These are phyloP conservation scores for Aspergillus intermedius DNA, from an alignment of 2,329 filamentous ascomycete species.

Conservation along the genomic window DNA sequence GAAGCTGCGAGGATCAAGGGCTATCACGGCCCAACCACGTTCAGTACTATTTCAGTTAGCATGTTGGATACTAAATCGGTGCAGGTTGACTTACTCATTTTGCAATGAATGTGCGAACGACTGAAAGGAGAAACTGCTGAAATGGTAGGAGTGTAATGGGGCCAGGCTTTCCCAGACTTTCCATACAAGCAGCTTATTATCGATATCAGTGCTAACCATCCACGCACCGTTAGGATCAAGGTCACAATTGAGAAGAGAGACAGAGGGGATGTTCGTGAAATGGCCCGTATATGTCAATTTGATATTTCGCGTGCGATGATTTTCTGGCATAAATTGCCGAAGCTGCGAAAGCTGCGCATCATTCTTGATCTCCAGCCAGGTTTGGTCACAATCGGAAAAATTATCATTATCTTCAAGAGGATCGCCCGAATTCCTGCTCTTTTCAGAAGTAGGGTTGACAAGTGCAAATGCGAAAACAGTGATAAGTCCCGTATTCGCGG, in stretches of 20 bases:
- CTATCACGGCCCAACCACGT: constrained; percentile 42
- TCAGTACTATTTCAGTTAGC: constrained; percentile 15
- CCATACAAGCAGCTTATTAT: constrained; percentile 46
- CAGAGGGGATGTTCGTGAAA: constrained; percentile 49
- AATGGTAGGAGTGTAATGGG: constrained; percentile 23
- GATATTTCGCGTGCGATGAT: constrained; percentile 36
- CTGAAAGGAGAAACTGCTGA: constrained; percentile 21
- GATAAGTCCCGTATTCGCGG: constrained; percentile 62
- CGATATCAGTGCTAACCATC: constrained; percentile 53
- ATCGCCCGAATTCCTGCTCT: constrained; percentile 8
- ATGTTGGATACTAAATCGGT: neutral
- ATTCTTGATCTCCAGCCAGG: constrained; percentile 28
- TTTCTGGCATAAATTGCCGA: constrained; percentile 20
- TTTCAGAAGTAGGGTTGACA: constrained; percentile 25
- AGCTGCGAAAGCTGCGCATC: constrained; percentile 21
- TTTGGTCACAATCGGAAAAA: constrained; percentile 17
- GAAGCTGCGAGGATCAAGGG: constrained; percentile 40
- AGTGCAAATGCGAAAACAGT: constrained; percentile 56
- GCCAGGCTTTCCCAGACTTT: constrained; percentile 37
- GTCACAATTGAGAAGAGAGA: constrained; percentile 54
- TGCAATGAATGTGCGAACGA: constrained; percentile 21
- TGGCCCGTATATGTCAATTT: constrained; percentile 39
- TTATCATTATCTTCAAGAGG: constrained; percentile 13
- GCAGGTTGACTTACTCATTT: constrained; percentile 12
- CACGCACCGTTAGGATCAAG: constrained; percentile 50